phyloP scores from a whole-genome alignment of 176 grass and related monocot genomes.

The bread wheat (Triticum aestivum) region IWGSC_CS_RefSeq_v2.1 NC_057795.1:466023781-466024280 shows the following conservation, averaged over 20 bases:
- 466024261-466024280: constrained; percentile 6
- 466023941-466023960: neutral
- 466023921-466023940: neutral
- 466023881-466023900: neutral
- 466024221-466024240: neutral
- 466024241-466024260: neutral
- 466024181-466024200: neutral
- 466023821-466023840: constrained; percentile 48
- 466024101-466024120: constrained; percentile 5
- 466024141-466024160: constrained; percentile 12
- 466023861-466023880: constrained; percentile 12
- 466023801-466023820: constrained; percentile 67
- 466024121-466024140: neutral
- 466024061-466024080: neutral
- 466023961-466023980: constrained; percentile 1
- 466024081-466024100: neutral
- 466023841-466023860: neutral
- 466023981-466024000: neutral
- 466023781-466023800: constrained; percentile 92
- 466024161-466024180: constrained; percentile 11
- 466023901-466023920: neutral
- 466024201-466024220: neutral
- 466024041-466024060: neutral
- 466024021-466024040: neutral
- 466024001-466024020: neutral